Evolutionary conservation across 441 rosid genomes (phyloP).

Genomic region (Populus hybrid): DNA sequence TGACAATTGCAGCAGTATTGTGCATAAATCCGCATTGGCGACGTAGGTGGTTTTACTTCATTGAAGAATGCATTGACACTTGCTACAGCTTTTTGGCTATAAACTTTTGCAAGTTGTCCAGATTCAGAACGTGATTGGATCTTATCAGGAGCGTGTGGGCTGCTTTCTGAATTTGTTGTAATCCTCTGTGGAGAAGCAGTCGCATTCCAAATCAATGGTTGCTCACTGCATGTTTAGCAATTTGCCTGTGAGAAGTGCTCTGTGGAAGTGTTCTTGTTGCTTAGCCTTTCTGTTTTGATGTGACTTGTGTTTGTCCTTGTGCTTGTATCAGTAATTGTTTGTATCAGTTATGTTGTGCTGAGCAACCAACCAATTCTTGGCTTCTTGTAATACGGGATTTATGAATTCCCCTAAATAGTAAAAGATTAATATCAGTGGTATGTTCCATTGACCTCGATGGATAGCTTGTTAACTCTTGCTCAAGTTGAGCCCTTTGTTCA

Average conservation of each 20-base stretch:
- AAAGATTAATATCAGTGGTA: neutral
- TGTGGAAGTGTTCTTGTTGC: too few species aligned
- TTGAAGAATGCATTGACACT: neutral
- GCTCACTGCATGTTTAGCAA: too few species aligned
- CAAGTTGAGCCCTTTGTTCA: too few species aligned
- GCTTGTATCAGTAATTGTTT: too few species aligned
- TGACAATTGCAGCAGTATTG: neutral
- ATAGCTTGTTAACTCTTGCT: too few species aligned
- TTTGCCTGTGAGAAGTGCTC: too few species aligned
- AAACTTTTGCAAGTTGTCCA: neutral
- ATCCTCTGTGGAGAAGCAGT: neutral
- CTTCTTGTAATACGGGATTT: neutral
- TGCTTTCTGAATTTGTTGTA: neutral
- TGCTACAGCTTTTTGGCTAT: neutral
- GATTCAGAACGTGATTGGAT: neutral
- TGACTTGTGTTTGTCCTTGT: too few species aligned
- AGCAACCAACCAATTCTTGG: neutral
- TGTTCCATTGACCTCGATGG: neutral
- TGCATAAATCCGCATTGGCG: slow-evolving; percentile 22
- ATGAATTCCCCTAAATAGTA: too few species aligned
- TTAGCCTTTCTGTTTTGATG: too few species aligned
- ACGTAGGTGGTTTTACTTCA: neutral
- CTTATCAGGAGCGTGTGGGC: neutral
- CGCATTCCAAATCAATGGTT: neutral
- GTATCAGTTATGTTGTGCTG: too few species aligned